A percentile compares a stretch with the other conserved stretches of the same genome.
These are phyloP conservation scores for Dictyostelium capitatum DNA, from an alignment of 78 protist species.

Conservation along the genomic window DNA sequence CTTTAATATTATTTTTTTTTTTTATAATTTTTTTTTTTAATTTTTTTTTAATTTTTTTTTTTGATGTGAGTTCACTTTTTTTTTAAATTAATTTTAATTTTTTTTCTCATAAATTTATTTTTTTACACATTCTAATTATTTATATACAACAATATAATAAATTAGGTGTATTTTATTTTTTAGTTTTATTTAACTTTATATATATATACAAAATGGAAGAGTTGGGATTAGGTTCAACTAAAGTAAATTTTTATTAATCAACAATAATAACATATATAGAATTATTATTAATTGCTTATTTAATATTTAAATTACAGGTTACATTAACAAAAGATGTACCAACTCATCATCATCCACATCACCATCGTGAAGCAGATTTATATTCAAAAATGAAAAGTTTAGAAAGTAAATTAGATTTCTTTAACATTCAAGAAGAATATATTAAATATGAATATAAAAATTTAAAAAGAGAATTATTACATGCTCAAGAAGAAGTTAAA, in stretches of 20 bases:
- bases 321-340: not conserved
- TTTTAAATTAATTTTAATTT: no score
- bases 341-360: constrained; percentile 11
- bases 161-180: no score
- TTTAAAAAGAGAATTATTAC: constrained; percentile 96
- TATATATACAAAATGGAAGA: constrained; percentile 54
- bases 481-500: constrained; percentile 99
- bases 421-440: constrained; percentile 95
- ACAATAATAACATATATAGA: not conserved
- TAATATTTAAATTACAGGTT: not conserved
- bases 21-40: no score
- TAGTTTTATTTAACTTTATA: no score
- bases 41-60: no score
- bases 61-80: no score
- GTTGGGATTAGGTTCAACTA: constrained; percentile 51
- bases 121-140: no score
- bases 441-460: constrained; percentile 96
- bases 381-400: constrained; percentile 85
- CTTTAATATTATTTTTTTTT: no score
- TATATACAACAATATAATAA: no score
- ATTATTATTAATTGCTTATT: not conserved
- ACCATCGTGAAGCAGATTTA: constrained; percentile 67
- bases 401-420: constrained; percentile 92
- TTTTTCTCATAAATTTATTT: no score
- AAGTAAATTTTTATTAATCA: not conserved